Evolutionary conservation across 2,329 filamentous ascomycete genomes (phyloP).

Genomic region (Fusarium annulatum): DNA sequence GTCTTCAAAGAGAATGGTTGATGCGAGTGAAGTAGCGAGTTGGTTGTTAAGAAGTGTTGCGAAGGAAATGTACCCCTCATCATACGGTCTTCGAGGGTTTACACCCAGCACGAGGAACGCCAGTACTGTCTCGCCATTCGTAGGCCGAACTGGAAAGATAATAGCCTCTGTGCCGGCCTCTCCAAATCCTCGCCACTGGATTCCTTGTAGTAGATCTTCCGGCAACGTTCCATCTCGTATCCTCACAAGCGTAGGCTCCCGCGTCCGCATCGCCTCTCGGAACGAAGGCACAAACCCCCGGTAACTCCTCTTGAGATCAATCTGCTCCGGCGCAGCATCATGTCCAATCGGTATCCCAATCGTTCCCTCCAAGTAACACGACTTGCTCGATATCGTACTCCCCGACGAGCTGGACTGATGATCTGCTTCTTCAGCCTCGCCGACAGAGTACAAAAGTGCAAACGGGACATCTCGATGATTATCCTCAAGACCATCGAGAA

Average conservation of each 20-base stretch:
- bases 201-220: conserved; percentile 64
- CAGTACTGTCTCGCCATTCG: conserved; percentile 71
- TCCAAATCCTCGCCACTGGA: conserved; percentile 70
- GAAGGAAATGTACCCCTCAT: conserved; percentile 74
- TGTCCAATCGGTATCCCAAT: conserved; percentile 51
- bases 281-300: conserved; percentile 52
- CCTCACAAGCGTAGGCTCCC: conserved; percentile 52
- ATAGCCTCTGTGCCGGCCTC: conserved; percentile 71
- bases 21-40: conserved; percentile 71
- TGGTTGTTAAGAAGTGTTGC: conserved; percentile 58
- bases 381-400: conserved; percentile 51
- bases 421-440: conserved; percentile 51
- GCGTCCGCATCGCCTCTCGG: conserved; percentile 52
- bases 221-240: conserved; percentile 65
- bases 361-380: conserved; percentile 51
- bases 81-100: conserved; percentile 75
- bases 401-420: conserved; percentile 49
- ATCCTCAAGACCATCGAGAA: conserved; percentile 49
- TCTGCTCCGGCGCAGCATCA: conserved; percentile 46
- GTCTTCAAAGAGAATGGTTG: conserved; percentile 72
- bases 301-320: conserved; percentile 50
- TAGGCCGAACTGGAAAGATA: conserved; percentile 73
- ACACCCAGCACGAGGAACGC: conserved; percentile 75
- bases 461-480: conserved; percentile 55
- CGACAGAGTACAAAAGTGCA: conserved; percentile 55